Evolutionary conservation across 345 rosid species (phyloP), one percentile per base, ranked within the genome.

Genomic region (Lepidium sativum): DNA sequence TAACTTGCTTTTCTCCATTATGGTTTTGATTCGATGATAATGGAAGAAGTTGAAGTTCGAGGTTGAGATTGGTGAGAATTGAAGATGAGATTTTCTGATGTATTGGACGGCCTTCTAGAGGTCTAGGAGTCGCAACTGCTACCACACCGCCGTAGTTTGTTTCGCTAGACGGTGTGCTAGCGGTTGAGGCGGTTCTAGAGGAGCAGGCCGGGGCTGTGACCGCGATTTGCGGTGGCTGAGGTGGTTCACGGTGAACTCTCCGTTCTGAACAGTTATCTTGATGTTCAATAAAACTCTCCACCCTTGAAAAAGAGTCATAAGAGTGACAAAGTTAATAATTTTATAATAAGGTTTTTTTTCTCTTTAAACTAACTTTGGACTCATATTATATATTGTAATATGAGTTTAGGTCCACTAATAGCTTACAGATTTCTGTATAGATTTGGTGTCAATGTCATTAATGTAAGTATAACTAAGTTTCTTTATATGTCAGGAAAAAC

Each of bases 221-320:
- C 1, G 73, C 61, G 47, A 72, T 76, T 21, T 75, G 65, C 13
- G 45, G 78, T 8, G 81, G 90, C 5, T 77, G 77, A 3, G 82
- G 90, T 5, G 49, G 67, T 72, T 65, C 76, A 58, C 49, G 71
- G 67, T 83, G 87, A 64, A 65, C 73, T 67, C 75, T 72, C 49
- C 84, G 80, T 60, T 80, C 71, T 9, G 80, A 77, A 39, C 96
- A 89, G 33, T 71, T 81, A 68, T 89, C 96, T 77, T 89, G 96
- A 63, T 89, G 96, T 39, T 89, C 96, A 7, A 89, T 89, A 70
- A 86, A 89, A 77, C 91, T 89, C 80, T 89, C 94, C 32, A 86
- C 94, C 80, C 94, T 89, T 64, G 33, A 61, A 72, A 12, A 31
- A 80, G 81, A 73, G 79, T 67, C 79, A 69, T 45, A 37, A 48